A percentile compares a stretch with the other conserved stretches of the same genome.
These are phyloP conservation scores for Fulvia fulva DNA, from an alignment of 2,329 filamentous ascomycete genomes.

Conservation along the genomic window DNA sequence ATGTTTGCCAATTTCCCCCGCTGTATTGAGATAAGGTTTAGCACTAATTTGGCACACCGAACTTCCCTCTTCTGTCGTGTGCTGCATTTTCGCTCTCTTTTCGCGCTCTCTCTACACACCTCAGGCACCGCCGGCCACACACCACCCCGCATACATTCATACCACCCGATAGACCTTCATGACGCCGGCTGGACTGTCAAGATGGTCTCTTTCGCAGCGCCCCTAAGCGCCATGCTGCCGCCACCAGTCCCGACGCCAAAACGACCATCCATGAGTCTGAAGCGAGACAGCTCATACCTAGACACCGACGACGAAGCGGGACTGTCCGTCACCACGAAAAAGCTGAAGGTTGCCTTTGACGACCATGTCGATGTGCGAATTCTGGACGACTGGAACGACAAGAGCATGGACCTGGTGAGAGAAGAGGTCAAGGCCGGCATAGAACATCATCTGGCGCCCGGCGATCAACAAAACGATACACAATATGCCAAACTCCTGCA, in stretches of 20 bases:
- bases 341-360: slow-evolving; percentile 47
- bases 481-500: slow-evolving; percentile 52
- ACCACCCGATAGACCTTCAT: background rate
- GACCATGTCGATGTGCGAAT: slow-evolving; percentile 46
- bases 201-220: slow-evolving; percentile 34
- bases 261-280: slow-evolving; percentile 33
- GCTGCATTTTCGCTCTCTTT: background rate
- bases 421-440: slow-evolving; percentile 58
- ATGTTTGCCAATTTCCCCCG: too few species aligned
- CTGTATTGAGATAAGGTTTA: too few species aligned
- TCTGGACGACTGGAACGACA: slow-evolving; percentile 46
- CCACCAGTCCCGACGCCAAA: slow-evolving; percentile 29
- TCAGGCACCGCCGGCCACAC: background rate
- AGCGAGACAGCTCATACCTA: slow-evolving; percentile 35
- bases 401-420: slow-evolving; percentile 54
- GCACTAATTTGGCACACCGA: too few species aligned
- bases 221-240: slow-evolving; percentile 31
- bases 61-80: too few species aligned
- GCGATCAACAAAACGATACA: slow-evolving; percentile 51
- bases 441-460: slow-evolving; percentile 28
- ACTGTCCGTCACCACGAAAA: slow-evolving; percentile 40
- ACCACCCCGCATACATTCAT: background rate
- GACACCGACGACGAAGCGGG: slow-evolving; percentile 35
- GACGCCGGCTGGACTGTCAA: slow-evolving; percentile 9
- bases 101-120: background rate